Base-by-base conservation (phyloP, 768 basidiomycete species). In the Tricholoma sp. region DNA sequence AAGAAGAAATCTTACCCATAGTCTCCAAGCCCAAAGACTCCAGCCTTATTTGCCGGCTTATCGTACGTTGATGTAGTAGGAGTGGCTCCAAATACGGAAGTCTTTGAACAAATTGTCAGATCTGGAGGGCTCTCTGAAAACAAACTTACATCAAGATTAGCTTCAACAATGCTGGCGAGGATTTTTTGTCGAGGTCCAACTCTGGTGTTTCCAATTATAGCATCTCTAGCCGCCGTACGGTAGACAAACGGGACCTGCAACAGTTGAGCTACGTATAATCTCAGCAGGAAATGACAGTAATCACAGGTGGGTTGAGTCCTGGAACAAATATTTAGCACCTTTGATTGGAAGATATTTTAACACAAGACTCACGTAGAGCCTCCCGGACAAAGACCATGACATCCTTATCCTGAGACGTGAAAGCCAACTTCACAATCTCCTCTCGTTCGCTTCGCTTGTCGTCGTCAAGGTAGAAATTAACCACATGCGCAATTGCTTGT, bases 391-490 rank as follows among this genome's bases (percentile, higher is more conserved):
- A 79, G 5, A 29, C 63, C 72, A 79, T 73, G 31, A 83, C 66
- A 34, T 71, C 65, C 4, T 64, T 31, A 16, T 61, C 58, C 5
- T 65, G 65, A 16, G 59, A 52, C n/a, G 66, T 63, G 24, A 60
- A 56, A 29, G 70, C 68, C 27, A 81, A 62, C 16, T 58, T 61
- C 1, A 76, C 69, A 29, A 86, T 74, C 32, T 79, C 72, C 21
- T 69, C 67, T 9, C 76, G 72, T 24, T 72, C 74, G 16, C 66
- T 50, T 55, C 66, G 50, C 59, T 69, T 69, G 41, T 65, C 67
- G 1, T 75, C 72, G 9, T 75, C 71, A 12, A 88, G 70, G 61
- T 83, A 89, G 69, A 82, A 86, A 63, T 86, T 74, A 50, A 89
- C 73, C 21, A 85, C 76, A 54, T 80, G 77, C 3, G 80, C 74